These are phyloP conservation scores for Tricholoma sp. DNA, from an alignment of 768 basidiomycete species.

Conservation along the genomic window DNA sequence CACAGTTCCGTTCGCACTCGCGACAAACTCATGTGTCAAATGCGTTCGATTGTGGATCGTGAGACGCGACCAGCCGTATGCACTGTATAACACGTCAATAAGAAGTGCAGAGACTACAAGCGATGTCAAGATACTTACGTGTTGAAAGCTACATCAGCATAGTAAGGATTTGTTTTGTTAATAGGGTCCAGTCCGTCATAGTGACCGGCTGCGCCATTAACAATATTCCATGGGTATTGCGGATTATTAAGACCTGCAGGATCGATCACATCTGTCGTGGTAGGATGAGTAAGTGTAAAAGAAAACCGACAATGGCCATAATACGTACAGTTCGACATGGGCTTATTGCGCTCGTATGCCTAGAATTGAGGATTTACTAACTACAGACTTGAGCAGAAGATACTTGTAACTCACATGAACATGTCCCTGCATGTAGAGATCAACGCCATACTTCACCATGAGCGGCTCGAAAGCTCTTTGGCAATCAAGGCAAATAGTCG, in stretches of 20 bases:
- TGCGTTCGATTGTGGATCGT: constrained; percentile 17
- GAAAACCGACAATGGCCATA: too few species aligned
- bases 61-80: constrained; percentile 17
- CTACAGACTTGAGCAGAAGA: too few species aligned
- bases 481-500: too few species aligned
- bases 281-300: background rate
- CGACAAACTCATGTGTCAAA: constrained; percentile 17
- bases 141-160: constrained; percentile 2
- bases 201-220: constrained; percentile 16
- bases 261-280: constrained; percentile 11
- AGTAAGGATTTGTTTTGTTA: background rate
- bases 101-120: too few species aligned
- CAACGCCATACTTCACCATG: too few species aligned
- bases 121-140: background rate
- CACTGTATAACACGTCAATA: background rate
- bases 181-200: constrained; percentile 16
- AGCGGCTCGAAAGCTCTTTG: too few species aligned
- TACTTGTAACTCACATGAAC: too few species aligned
- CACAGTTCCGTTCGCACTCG: constrained; percentile 10
- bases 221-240: constrained; percentile 15
- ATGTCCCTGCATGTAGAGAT: too few species aligned
- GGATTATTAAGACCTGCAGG: constrained; percentile 14
- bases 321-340: too few species aligned
- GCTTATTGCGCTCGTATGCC: too few species aligned
- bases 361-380: too few species aligned